phyloP scores from a whole-genome alignment of 805 yeast species.

The Saccharomycopsis sp. region DNA sequence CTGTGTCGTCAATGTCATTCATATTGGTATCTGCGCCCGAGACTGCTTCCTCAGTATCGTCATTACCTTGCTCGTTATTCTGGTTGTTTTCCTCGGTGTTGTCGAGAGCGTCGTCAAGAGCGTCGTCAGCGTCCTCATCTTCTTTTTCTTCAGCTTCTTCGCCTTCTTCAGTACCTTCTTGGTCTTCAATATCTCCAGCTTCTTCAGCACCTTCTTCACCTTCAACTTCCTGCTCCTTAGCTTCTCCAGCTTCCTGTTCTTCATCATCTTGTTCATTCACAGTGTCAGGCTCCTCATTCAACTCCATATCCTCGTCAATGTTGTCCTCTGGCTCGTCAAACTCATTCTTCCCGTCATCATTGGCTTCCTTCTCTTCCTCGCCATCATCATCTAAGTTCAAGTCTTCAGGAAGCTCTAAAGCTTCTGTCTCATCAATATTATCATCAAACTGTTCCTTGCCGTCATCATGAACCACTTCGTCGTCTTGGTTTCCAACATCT shows the following conservation, averaged over 20 bases:
- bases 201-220: slow-evolving; percentile 26
- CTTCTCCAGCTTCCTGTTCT: slow-evolving; percentile 32
- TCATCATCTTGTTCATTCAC: slow-evolving; percentile 28
- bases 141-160: slow-evolving; percentile 26
- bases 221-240: slow-evolving; percentile 20
- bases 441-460: slow-evolving; percentile 69
- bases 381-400: slow-evolving; percentile 80
- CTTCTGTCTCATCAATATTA: slow-evolving; percentile 75
- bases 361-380: slow-evolving; percentile 44
- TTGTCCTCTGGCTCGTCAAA: slow-evolving; percentile 28
- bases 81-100: slow-evolving; percentile 33
- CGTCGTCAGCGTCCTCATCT: slow-evolving; percentile 29
- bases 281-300: slow-evolving; percentile 28
- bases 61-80: slow-evolving; percentile 36
- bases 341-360: slow-evolving; percentile 29
- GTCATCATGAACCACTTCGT: slow-evolving; percentile 48
- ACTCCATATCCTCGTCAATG: slow-evolving; percentile 27
- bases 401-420: slow-evolving; percentile 88
- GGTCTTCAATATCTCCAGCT: slow-evolving; percentile 23
- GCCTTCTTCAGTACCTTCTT: slow-evolving; percentile 26
- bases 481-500: slow-evolving; percentile 41
- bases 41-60: slow-evolving; percentile 35
- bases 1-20: slow-evolving; percentile 40
- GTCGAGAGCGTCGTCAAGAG: slow-evolving; percentile 25
- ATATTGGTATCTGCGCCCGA: slow-evolving; percentile 52